Percentiles rank a stretch among this genome's conserved stretches.
These are phyloP conservation scores for Agastache rugosa DNA, from an alignment of 257 asterid genomes.

Conservation along the genomic window DNA sequence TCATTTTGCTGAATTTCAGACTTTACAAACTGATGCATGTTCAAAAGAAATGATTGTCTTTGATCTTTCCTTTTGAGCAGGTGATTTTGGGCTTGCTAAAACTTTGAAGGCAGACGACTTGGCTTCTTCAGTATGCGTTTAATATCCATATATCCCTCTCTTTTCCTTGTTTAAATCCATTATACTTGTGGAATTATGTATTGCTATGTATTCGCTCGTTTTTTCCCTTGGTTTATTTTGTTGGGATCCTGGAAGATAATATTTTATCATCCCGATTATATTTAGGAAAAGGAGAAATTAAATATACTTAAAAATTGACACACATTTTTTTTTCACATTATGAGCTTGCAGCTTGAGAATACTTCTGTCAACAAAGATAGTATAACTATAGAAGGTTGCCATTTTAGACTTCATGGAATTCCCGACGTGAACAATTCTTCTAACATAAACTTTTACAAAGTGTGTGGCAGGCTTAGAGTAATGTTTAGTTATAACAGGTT, in stretches of 20 bases:
- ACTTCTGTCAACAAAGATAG: not conserved
- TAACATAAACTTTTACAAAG: not conserved
- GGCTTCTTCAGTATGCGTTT: conserved; percentile 92
- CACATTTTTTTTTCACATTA: not conserved
- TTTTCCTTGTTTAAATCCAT: conserved; percentile 19
- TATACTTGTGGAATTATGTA: conserved; percentile 3
- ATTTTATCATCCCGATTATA: not conserved
- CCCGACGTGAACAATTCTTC: not conserved
- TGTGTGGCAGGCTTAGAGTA: conserved; percentile 5
- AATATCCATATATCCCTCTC: conserved; percentile 23
- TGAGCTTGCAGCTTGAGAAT: conserved; percentile 20
- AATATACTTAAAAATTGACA: not conserved
- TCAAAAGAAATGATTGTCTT: conserved; percentile 21
- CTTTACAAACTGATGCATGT: conserved; percentile 14
- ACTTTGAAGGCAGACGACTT: conserved; percentile 96
- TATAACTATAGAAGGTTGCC: conserved; percentile 1
- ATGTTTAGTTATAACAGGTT: not conserved
- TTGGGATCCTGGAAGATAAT: not conserved
- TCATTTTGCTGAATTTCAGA: conserved; percentile 24
- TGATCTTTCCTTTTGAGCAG: conserved; percentile 47
- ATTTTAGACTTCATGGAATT: not conserved
- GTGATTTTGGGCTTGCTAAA: conserved; percentile 99
- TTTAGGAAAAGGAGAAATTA: conserved; percentile 6
- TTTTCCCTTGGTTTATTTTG: conserved; percentile 27
- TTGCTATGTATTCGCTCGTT: conserved; percentile 3